Percentiles rank a stretch among this genome's conserved stretches.
Evolutionary conservation across 257 asterid species (phyloP).

Genomic region (Schizonepeta tenuifolia): DNA sequence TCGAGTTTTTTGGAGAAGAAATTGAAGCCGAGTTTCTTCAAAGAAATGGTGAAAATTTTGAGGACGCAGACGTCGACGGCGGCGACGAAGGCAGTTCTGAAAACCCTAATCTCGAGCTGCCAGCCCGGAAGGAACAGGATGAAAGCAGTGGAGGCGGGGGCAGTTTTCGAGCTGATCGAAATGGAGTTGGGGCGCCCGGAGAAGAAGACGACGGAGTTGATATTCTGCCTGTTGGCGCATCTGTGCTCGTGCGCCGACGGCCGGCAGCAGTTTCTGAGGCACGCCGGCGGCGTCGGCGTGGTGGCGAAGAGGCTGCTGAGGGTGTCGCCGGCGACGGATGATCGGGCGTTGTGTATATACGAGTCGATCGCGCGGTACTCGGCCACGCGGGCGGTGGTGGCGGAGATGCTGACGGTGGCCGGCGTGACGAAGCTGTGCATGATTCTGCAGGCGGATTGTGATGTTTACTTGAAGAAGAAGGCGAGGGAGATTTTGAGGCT

Average conservation of each 20-base stretch:
- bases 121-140: conserved; percentile 53
- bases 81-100: conserved; percentile 47
- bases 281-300: conserved; percentile 70
- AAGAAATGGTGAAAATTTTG: conserved; percentile 33
- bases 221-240: conserved; percentile 56
- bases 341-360: conserved; percentile 54
- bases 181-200: conserved; percentile 50
- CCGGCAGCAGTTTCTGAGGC: conserved; percentile 67
- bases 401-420: conserved; percentile 85
- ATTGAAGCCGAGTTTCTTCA: conserved; percentile 44
- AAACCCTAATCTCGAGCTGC: conserved; percentile 50
- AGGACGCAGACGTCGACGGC: conserved; percentile 34
- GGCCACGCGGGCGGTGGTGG: conserved; percentile 61
- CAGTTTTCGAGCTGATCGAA: conserved; percentile 59
- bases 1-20: conserved; percentile 40
- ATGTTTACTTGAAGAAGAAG: conserved; percentile 60
- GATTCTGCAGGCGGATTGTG: conserved; percentile 84
- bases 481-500: conserved; percentile 75
- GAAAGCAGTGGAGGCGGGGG: conserved; percentile 59
- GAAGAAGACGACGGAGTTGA: conserved; percentile 57
- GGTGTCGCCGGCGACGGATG: conserved; percentile 66
- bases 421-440: conserved; percentile 88
- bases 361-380: conserved; percentile 59
- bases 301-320: conserved; percentile 67
- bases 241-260: conserved; percentile 84